Base-by-base conservation (phyloP, 2,329 filamentous ascomycete genomes). In the Plenodomus lindquistii region DNA sequence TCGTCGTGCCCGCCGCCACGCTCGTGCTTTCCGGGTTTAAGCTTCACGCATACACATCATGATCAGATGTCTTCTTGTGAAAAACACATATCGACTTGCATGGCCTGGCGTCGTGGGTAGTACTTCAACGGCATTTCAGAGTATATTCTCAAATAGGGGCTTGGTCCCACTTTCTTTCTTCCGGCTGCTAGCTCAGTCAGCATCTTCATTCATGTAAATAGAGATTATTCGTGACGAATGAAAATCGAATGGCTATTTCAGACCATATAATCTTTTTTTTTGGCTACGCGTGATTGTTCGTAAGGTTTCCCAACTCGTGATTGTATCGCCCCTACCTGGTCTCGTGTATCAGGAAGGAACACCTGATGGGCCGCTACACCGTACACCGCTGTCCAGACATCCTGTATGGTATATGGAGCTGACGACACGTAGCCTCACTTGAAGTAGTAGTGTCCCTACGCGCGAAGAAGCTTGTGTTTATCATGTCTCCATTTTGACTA, bases 11-110 rank as follows among this genome's bases (percentile, higher is more conserved):
- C 55, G 58, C 53, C 64, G 63, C 43, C 77, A 67, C 55, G 71
- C 64, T 17, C 77, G 76, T 31, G 49, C 72, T 20, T 74, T 71
- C 22, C 40, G 50, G 43, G 57, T 65, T 29, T 79, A 76, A 54
- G 68, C 66, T 16, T 22, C 55, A 34, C 13, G 29, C 17, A 18
- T 13, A 37, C 22, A 34, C 24, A 20, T 27, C 22, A 36, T 27
- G 31, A 52, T 6, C 27, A 31, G 22, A 31, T 36, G 42, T 43
- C 31, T 18, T 27, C 31, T 40, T 42, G 31, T 34, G 21, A 37
- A 21, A n/a, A n/a, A n/a, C n/a, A n/a, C n/a, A n/a, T 16, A 34
- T 19, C 20, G 17, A 34, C 20, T 42, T 51, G 49, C 50, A 54
- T 54, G 38, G 37, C 41, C 38, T 40, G 54, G 52, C 44, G 42